Percentiles rank a stretch among this genome's conserved stretches.
These are phyloP conservation scores for Cryptococcus sp. DNA, from an alignment of 1,284 basidiomycete species.

Conservation along the genomic window DNA sequence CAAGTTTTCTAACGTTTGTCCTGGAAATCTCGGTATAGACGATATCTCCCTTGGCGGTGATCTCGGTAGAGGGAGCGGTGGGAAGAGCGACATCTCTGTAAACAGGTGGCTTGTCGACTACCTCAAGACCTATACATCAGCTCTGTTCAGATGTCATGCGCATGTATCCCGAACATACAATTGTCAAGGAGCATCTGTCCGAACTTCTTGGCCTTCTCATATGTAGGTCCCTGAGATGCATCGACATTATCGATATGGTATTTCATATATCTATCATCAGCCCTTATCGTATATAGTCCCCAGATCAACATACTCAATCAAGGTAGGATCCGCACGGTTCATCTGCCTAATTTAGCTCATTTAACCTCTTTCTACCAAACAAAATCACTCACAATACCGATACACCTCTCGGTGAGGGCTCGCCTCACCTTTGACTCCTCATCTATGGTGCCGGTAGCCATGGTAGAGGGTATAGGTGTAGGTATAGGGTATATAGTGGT, in stretches of 20 bases:
- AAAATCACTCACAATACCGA: constrained; percentile 60
- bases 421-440: constrained; percentile 38
- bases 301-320: constrained; percentile 55
- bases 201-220: constrained; percentile 91
- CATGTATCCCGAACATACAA: constrained; percentile 29
- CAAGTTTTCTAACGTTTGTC: constrained; percentile 91
- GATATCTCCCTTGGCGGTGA: constrained; percentile 89
- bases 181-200: constrained; percentile 95
- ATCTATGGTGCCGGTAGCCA: constrained; percentile 35
- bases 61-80: constrained; percentile 91
- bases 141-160: neutral
- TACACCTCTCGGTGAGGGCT: constrained; percentile 95
- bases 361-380: neutral
- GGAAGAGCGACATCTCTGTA: constrained; percentile 78
- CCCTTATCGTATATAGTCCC: neutral
- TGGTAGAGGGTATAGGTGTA: constrained; percentile 3
- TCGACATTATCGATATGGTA: constrained; percentile 86
- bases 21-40: constrained; percentile 91
- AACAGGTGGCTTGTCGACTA: constrained; percentile 49
- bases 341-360: constrained; percentile 51
- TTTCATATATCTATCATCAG: constrained; percentile 71
- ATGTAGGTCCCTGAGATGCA: constrained; percentile 79
- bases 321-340: constrained; percentile 89
- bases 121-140: constrained; percentile 28
- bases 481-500: neutral